phyloP scores from a whole-genome alignment of 345 rosid genomes.

The Abelmoschus esculentus region DNA sequence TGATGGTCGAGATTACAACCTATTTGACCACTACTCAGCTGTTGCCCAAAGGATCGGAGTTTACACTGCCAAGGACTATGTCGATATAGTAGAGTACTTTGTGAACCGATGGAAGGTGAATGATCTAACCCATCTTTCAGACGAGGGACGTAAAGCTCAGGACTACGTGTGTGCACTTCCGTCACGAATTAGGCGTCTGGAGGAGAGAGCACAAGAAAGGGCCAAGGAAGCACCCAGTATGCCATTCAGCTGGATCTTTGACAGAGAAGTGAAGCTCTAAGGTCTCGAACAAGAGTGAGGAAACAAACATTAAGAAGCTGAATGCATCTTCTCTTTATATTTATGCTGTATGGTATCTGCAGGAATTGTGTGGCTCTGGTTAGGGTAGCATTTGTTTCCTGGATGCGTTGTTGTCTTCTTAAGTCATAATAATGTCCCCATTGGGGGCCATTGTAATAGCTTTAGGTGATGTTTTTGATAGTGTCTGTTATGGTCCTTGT shows the following conservation, averaged over 20 bases:
- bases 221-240: conserved; percentile 48
- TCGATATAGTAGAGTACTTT: conserved; percentile 73
- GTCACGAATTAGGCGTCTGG: conserved; percentile 63
- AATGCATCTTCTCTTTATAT: background rate
- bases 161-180: conserved; percentile 69
- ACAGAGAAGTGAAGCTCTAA: conserved; percentile 67
- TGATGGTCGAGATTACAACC: conserved; percentile 58
- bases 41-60: conserved; percentile 85
- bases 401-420: conserved; percentile 18
- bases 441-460: background rate
- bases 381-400: background rate
- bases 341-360: background rate
- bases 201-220: conserved; percentile 42
- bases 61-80: conserved; percentile 81
- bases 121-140: conserved; percentile 57
- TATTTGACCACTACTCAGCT: conserved; percentile 68
- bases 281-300: conserved; percentile 7
- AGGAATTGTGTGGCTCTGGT: background rate
- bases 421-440: background rate
- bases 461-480: background rate
- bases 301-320: background rate
- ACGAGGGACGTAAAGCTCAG: conserved; percentile 74
- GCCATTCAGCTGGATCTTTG: conserved; percentile 84
- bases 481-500: background rate
- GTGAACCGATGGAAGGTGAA: conserved; percentile 74